phyloP scores from a whole-genome alignment of 352 stramenopile genomes.

The Phytophthora pluvialis region DNA sequence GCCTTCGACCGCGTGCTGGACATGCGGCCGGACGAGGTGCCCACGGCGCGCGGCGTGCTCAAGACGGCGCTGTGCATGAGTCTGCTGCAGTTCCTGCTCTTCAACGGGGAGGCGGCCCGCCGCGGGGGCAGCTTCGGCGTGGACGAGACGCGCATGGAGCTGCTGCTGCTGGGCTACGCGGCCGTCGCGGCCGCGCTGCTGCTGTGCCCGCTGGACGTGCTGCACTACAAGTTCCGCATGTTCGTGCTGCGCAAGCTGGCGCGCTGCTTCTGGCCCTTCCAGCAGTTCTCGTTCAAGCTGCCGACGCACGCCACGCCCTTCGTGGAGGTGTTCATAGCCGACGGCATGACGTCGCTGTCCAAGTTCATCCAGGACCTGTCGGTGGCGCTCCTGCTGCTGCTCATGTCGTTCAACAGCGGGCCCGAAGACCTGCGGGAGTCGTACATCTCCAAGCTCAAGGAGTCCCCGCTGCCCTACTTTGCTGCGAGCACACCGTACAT shows the following conservation, averaged over 20 bases:
- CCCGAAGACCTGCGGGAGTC: conserved; percentile 48
- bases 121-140: conserved; percentile 51
- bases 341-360: conserved; percentile 83
- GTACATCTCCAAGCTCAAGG: conserved; percentile 79
- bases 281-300: conserved; percentile 61
- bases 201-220: conserved; percentile 68
- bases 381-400: conserved; percentile 67
- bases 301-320: conserved; percentile 68
- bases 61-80: conserved; percentile 45
- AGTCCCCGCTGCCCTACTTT: conserved; percentile 75
- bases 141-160: conserved; percentile 71
- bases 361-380: conserved; percentile 84
- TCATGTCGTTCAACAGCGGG: conserved; percentile 59
- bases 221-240: conserved; percentile 70
- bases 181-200: conserved; percentile 49
- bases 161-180: conserved; percentile 73
- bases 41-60: conserved; percentile 48
- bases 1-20: conserved; percentile 76
- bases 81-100: conserved; percentile 59
- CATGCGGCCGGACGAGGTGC: conserved; percentile 69
- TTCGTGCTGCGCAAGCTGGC: conserved; percentile 63
- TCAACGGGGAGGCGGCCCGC: conserved; percentile 48
- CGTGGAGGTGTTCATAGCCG: conserved; percentile 81
- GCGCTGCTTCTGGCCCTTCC: conserved; percentile 72
- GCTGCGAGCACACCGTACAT: conserved; percentile 77